phyloP scores from a whole-genome alignment of 176 grass and related monocot genomes.

The Zoysia pacifica region DNA sequence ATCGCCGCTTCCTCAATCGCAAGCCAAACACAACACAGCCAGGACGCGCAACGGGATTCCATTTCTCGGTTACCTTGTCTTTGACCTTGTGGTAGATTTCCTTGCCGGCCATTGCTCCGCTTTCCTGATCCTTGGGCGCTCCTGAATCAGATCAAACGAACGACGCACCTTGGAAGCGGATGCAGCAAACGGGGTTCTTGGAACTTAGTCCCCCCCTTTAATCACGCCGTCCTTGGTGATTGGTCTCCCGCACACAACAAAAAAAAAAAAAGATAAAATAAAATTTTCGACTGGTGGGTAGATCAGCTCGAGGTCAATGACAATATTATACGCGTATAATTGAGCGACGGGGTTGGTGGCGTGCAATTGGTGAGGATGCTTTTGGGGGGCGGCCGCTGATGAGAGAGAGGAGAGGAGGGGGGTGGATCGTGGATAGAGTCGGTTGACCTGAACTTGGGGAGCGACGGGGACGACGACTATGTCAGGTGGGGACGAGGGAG shows the following conservation, averaged over 20 bases:
- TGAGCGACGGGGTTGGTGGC: slow-evolving; percentile 40
- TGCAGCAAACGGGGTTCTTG: slow-evolving; percentile 24
- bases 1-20: slow-evolving; percentile 18
- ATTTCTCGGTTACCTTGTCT: slow-evolving; percentile 52
- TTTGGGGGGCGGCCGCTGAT: neutral
- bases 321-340: slow-evolving; percentile 34
- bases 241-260: neutral
- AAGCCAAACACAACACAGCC: neutral
- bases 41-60: neutral
- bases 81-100: slow-evolving; percentile 67
- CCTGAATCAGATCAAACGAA: slow-evolving; percentile 18
- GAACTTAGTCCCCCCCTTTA: slow-evolving; percentile 6
- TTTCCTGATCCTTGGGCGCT: slow-evolving; percentile 7
- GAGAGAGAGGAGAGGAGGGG: neutral
- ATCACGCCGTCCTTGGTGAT: slow-evolving; percentile 15
- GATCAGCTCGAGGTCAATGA: slow-evolving; percentile 38
- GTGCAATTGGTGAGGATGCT: slow-evolving; percentile 7
- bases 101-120: slow-evolving; percentile 53
- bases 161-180: neutral
- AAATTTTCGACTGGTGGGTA: neutral
- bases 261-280: neutral
- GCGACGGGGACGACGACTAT: slow-evolving; percentile 11
- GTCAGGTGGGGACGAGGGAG: slow-evolving; percentile 34
- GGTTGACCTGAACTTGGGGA: slow-evolving; percentile 35
- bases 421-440: slow-evolving; percentile 49